These are phyloP conservation scores for Cucurbitaria berberidis DNA, from an alignment of 2,329 filamentous ascomycete species.

Conservation along the genomic window DNA sequence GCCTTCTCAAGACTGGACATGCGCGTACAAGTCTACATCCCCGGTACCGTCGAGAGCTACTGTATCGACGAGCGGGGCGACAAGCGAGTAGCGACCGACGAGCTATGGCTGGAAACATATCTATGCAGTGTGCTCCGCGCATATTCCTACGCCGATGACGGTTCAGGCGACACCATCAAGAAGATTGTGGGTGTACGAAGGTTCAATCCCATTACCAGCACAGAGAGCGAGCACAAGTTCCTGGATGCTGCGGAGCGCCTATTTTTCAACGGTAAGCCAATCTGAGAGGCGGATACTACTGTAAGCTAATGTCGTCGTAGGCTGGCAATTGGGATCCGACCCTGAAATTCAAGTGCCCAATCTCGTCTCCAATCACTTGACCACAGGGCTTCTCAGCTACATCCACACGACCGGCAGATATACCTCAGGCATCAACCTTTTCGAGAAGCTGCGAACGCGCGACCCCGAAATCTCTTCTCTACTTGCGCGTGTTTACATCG, in stretches of 20 bases:
- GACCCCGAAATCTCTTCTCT: constrained; percentile 95
- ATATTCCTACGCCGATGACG: constrained; percentile 96
- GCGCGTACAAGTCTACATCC: constrained; percentile 97
- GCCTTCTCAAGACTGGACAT: constrained; percentile 97
- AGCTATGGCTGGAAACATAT: constrained; percentile 96
- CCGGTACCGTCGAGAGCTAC: constrained; percentile 94
- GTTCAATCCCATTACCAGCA: constrained; percentile 97
- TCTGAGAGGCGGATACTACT: neutral
- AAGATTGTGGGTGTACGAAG: constrained; percentile 96
- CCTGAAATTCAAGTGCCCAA: constrained; percentile 97
- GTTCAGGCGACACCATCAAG: constrained; percentile 90
- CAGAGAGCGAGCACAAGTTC: constrained; percentile 97
- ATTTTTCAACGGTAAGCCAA: constrained; percentile 79
- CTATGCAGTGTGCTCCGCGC: constrained; percentile 92
- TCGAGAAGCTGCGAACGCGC: constrained; percentile 89
- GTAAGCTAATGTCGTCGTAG: constrained; percentile 43
- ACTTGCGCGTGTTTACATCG: constrained; percentile 86
- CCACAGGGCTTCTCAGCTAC: constrained; percentile 90
- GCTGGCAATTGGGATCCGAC: constrained; percentile 94
- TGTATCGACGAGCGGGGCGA: constrained; percentile 97
- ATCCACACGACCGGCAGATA: constrained; percentile 95
- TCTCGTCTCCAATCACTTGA: constrained; percentile 93
- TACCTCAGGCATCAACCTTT: constrained; percentile 94
- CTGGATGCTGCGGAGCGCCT: constrained; percentile 91
- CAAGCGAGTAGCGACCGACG: constrained; percentile 89